Evolutionary conservation across 1,284 basidiomycete species (phyloP), one percentile per base, ranked within the genome.

Genomic region (Sanguinoderma infundibulare): DNA sequence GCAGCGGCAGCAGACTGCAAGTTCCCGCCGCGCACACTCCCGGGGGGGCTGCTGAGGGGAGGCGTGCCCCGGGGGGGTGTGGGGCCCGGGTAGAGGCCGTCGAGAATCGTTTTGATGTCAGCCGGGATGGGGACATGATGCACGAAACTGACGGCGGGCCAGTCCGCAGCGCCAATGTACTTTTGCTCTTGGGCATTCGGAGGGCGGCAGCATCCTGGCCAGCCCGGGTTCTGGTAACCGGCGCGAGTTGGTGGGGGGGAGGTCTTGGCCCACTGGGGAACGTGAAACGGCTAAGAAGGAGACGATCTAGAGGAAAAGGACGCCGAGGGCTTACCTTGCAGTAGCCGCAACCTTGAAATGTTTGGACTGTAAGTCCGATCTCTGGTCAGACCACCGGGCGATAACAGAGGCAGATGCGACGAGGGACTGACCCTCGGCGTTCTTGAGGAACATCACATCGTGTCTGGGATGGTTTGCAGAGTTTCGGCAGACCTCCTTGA

Each of bases 181-280:
- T 81, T 80, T 66, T 82, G 78, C 71, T 94, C 91, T 57, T 71
- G 76, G 9, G 77, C 66, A 24, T 75, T 77, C 1, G 91, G 91
- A 0, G 91, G 79, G 22, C 91, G 85, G 79, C 91, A 93, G 78
- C 91, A 93, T 34, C 91, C 91, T 55, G 91, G 91, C 91, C 91
- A 94, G 38, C 91, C 91, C 42, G 82, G 83, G 70, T 93, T 93
- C 70, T 81, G 78, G 70, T 82, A 83, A 15, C 85, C 83, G 44
- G 83, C 75, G 51, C 77, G 75, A 67, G 84, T 86, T 52, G 82
- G 69, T 2, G 81, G 77, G 15, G 85, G 83, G 68, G 81, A 84
- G 20, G 78, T 81, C 63, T 81, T 80, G 62, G 89, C 89, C 89
- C 89, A 91, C 90, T 92, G 73, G 51, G n/a, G 54, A 32, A 30